Conservation (phyloP, 257 asterid species). For the Solanum arcanum region DNA sequence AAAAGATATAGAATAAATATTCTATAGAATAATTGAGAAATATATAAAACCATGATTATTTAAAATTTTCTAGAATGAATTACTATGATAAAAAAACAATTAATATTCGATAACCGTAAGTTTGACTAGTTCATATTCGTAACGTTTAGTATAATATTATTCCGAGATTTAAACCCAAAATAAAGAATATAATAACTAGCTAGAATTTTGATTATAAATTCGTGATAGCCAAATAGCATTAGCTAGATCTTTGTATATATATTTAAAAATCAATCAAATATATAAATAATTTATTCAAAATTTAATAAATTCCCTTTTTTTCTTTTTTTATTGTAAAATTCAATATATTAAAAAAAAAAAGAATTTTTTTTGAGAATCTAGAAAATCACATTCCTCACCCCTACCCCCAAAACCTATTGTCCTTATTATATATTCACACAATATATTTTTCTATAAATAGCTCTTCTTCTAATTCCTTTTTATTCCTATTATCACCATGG, state of each 20-base stretch:
- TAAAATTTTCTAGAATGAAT: background rate
- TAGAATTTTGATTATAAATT: background rate
- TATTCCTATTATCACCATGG: conserved; percentile 3
- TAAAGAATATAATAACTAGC: background rate
- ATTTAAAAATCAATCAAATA: background rate
- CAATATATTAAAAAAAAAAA: no score
- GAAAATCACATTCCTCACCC: background rate
- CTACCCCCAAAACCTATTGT: background rate
- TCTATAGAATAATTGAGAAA: background rate
- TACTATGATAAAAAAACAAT: background rate
- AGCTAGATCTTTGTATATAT: background rate
- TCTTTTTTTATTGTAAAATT: no score
- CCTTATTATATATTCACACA: background rate
- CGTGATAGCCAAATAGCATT: background rate
- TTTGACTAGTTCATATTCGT: background rate
- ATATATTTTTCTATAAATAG: background rate
- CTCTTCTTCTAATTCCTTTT: background rate
- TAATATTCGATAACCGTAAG: background rate
- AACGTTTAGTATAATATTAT: background rate
- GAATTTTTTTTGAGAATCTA: background rate
- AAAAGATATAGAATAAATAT: background rate
- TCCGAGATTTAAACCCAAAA: background rate
- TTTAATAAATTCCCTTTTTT: background rate
- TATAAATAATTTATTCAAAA: background rate
- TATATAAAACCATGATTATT: background rate